phyloP scores from a whole-genome alignment of 1,284 basidiomycete genomes.

The Marasmius sp. region DNA sequence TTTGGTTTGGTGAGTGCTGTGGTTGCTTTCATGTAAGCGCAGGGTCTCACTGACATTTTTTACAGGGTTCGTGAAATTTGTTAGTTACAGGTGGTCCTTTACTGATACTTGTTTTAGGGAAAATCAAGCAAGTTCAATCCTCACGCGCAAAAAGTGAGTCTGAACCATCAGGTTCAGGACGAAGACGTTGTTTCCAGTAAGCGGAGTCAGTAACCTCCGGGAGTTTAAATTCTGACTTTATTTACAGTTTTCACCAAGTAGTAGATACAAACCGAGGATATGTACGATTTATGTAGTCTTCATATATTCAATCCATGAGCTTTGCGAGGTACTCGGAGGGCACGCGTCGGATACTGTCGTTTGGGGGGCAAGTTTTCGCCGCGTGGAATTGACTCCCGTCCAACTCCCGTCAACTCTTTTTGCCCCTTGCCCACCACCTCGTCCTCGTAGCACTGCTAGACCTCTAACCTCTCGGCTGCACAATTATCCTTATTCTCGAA shows the following conservation, averaged over 20 bases:
- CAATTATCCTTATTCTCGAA: neutral
- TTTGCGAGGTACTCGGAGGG: too few species aligned
- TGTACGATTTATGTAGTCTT: too few species aligned
- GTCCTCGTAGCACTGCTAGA: too few species aligned
- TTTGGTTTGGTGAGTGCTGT: conserved; percentile 74
- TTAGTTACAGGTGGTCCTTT: conserved; percentile 12
- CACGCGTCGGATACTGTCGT: too few species aligned
- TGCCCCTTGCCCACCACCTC: too few species aligned
- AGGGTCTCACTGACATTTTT: conserved; percentile 7
- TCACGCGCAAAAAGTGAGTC: conserved; percentile 91
- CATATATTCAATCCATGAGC: too few species aligned
- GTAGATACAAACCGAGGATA: neutral
- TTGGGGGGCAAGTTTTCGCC: too few species aligned
- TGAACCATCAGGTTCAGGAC: conserved; percentile 86
- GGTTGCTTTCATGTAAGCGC: conserved; percentile 2
- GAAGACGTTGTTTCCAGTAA: conserved; percentile 93
- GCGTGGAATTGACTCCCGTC: too few species aligned
- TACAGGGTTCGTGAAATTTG: conserved; percentile 24
- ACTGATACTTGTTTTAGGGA: conserved; percentile 38
- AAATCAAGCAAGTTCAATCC: conserved; percentile 90
- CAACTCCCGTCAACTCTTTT: too few species aligned
- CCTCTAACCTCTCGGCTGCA: too few species aligned
- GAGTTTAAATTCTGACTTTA: neutral
- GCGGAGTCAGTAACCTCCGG: conserved; percentile 28
- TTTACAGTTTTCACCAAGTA: conserved; percentile 37